Percentiles rank a stretch among this genome's conserved stretches.
Conservation (phyloP, 139 green algal genomes). For the Closterium sp. region DNA sequence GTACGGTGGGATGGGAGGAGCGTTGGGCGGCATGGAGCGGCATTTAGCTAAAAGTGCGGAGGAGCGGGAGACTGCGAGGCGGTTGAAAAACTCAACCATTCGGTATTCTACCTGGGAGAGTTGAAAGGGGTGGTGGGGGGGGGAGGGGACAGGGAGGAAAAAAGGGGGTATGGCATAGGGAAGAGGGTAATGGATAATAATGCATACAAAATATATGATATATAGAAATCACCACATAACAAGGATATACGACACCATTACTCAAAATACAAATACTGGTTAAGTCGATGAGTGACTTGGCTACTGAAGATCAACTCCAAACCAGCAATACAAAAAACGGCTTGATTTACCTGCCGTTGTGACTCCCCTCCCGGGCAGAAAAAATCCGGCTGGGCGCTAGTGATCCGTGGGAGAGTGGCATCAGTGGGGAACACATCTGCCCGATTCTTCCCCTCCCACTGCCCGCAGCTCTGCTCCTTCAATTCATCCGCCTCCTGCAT, state of each 20-base stretch:
- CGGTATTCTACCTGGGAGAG: slow-evolving; percentile 32
- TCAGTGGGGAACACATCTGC: slow-evolving; percentile 13
- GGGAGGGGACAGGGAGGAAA: too few relatives aligned
- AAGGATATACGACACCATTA: too few relatives aligned
- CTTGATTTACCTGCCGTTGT: slow-evolving; percentile 39
- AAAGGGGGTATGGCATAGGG: too few relatives aligned
- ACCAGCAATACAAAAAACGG: too few relatives aligned
- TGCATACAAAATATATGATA: too few relatives aligned
- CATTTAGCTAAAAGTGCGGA: not conserved
- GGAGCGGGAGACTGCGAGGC: not conserved
- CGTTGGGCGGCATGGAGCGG: not conserved
- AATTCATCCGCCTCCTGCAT: not conserved
- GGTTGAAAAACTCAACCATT: slow-evolving; percentile 47
- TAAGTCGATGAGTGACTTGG: too few relatives aligned
- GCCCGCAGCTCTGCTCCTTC: slow-evolving; percentile 35
- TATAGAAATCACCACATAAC: too few relatives aligned
- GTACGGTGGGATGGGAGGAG: not conserved
- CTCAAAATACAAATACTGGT: too few relatives aligned
- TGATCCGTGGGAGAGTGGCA: slow-evolving; percentile 1
- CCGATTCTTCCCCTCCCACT: slow-evolving; percentile 41
- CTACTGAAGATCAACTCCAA: too few relatives aligned
- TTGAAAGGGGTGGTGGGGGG: too few relatives aligned
- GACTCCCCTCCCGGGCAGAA: slow-evolving; percentile 41
- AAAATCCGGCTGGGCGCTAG: slow-evolving; percentile 42
- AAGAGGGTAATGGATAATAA: too few relatives aligned